These are phyloP conservation scores for Petunia secreta DNA, from an alignment of 257 asterid species.

Conservation along the genomic window DNA sequence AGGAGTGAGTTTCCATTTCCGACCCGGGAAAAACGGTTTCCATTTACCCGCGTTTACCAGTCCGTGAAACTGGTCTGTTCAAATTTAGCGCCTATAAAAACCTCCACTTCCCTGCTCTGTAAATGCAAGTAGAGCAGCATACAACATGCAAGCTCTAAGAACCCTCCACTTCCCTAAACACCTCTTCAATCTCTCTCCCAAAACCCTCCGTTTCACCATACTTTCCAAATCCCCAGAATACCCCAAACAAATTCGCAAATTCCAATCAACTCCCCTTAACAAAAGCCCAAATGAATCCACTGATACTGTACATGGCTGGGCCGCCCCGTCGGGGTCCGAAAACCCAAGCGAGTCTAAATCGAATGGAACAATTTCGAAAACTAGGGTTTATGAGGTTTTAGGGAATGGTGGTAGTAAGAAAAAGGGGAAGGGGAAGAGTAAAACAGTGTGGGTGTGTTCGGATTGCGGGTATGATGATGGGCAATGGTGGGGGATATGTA, in stretches of 20 bases:
- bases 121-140: conserved; percentile 45
- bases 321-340: conserved; percentile 47
- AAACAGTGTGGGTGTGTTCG: conserved; percentile 69
- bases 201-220: conserved; percentile 20
- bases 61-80: neutral
- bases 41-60: neutral
- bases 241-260: conserved; percentile 42
- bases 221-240: conserved; percentile 35
- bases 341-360: conserved; percentile 29
- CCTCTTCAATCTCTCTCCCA: conserved; percentile 33
- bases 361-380: conserved; percentile 29
- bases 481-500: conserved; percentile 98
- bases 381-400: conserved; percentile 50
- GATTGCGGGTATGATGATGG: conserved; percentile 80
- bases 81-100: conserved; percentile 15
- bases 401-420: conserved; percentile 48
- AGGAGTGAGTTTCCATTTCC: neutral
- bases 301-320: conserved; percentile 38
- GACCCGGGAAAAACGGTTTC: neutral
- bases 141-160: conserved; percentile 58
- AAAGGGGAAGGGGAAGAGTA: conserved; percentile 66
- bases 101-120: neutral
- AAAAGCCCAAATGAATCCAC: conserved; percentile 44
- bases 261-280: conserved; percentile 40
- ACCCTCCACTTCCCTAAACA: conserved; percentile 47